phyloP scores from a whole-genome alignment of 2,329 filamentous ascomycete genomes.

The Didymella lethalis region DNA sequence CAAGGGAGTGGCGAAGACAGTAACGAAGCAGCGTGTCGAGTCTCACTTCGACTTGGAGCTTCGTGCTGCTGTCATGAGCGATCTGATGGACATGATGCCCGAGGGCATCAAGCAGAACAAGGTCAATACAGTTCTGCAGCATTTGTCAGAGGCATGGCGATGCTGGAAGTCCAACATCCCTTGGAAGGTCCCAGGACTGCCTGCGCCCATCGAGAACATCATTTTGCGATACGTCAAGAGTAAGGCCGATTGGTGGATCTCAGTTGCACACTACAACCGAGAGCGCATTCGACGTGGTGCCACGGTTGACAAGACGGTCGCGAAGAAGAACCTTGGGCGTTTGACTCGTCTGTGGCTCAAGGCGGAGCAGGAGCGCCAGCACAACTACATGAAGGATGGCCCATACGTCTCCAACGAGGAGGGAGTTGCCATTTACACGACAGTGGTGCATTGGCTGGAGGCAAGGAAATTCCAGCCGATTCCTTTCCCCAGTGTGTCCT shows the following conservation, averaged over 20 bases:
- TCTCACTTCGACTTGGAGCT: slow-evolving; percentile 98
- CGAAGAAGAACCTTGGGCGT: slow-evolving; percentile 97
- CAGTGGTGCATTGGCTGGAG: slow-evolving; percentile 98
- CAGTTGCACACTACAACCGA: slow-evolving; percentile 97
- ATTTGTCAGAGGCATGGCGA: slow-evolving; percentile 97
- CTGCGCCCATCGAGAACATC: slow-evolving; percentile 97
- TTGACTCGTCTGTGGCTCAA: slow-evolving; percentile 96
- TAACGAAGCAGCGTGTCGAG: slow-evolving; percentile 98
- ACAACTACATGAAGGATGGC: slow-evolving; percentile 99
- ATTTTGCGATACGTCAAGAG: slow-evolving; percentile 98
- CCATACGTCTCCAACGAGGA: slow-evolving; percentile 98
- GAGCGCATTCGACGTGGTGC: slow-evolving; percentile 96
- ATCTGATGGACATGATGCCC: slow-evolving; percentile 99
- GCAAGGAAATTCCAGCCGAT: slow-evolving; percentile 98
- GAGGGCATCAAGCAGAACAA: slow-evolving; percentile 99
- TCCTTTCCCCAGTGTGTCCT: slow-evolving; percentile 97
- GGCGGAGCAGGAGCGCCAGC: slow-evolving; percentile 96
- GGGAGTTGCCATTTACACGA: slow-evolving; percentile 98
- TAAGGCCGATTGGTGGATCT: slow-evolving; percentile 99
- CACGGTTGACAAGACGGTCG: slow-evolving; percentile 98
- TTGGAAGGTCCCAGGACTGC: slow-evolving; percentile 97
- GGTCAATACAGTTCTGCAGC: slow-evolving; percentile 96
- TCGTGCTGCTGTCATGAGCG: slow-evolving; percentile 97
- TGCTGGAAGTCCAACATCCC: slow-evolving; percentile 99
- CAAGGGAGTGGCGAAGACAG: slow-evolving; percentile 98